Evolutionary conservation across 1,139 yeast genomes (phyloP), one percentile per base, ranked within the genome.

Genomic region (Pichia sp.): DNA sequence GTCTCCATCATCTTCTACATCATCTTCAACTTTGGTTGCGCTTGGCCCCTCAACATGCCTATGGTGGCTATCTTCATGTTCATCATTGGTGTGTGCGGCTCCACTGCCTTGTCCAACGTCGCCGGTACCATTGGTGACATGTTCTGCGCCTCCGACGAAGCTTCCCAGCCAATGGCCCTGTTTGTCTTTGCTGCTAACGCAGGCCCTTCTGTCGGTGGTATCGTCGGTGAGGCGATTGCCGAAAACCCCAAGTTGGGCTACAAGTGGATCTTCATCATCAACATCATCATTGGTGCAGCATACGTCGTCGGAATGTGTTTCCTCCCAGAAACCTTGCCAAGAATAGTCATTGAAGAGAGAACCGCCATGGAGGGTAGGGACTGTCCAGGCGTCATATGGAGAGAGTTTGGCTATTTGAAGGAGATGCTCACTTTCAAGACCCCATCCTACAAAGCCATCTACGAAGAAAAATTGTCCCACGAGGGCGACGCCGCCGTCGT

Each of bases 21-120:
- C 38, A 75, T 75, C 10, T 75, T 85, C 51, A 88, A 86, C 66
- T 63, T 65, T 49, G 68, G 87, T 42, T 79, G 86, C 47, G 90
- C 90, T 4, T 86, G 85, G 54, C 70, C 72, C 15, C 52, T 55
- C 34, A 68, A 68, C 56, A 67, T 67, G 64, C 60, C 71, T 19
- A 68, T 67, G 67, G 49, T 71, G 48, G 68, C 67, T 32, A 65
- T 70, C 43, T 68, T 70, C 57, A 61, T 68, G 63, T 68, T 70
- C 49, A 54, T 69, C 31, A 62, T 66, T 32, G 74, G 74, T 11
- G 48, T 65, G n/a, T 64, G 67, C 57, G 72, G 73, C 42, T 69
- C 73, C 1, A 67, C 72, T 8, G 70, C 71, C 2, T 59, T 70
- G 31, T 61, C 67, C 8, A 68, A 68, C 43, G 70, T 67, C 55